Evolutionary conservation across 2,329 filamentous ascomycete species (phyloP).

Genomic region (Emydomyces testavorans): DNA sequence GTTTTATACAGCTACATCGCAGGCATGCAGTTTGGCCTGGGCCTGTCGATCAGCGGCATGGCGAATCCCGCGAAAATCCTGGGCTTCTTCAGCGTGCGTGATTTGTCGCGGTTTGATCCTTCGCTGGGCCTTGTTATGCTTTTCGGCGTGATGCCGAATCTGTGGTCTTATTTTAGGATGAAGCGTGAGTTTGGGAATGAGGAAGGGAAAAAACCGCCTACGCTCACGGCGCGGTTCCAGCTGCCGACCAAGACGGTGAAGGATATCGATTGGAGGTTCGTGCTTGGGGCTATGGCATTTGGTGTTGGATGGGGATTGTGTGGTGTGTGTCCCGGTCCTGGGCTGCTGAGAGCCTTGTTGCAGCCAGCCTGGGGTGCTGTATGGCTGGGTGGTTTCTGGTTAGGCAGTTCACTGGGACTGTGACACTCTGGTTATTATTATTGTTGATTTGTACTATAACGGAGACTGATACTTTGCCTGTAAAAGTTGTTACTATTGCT

Average conservation of each 20-base stretch:
- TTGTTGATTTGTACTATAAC: too few relatives aligned
- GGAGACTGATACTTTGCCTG: too few relatives aligned
- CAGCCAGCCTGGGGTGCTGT: slow-evolving; percentile 40
- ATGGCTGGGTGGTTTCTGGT: slow-evolving; percentile 39
- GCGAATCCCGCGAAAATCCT: slow-evolving; percentile 40
- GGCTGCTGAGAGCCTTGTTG: slow-evolving; percentile 36
- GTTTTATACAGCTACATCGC: slow-evolving; percentile 35
- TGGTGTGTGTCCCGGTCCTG: slow-evolving; percentile 44
- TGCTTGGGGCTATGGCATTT: slow-evolving; percentile 39
- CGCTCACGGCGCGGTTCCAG: slow-evolving; percentile 33
- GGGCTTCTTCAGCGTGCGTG: slow-evolving; percentile 39
- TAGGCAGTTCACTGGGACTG: slow-evolving; percentile 29
- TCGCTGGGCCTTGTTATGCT: slow-evolving; percentile 40
- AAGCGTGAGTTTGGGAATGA: slow-evolving; percentile 22
- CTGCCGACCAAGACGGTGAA: slow-evolving; percentile 37
- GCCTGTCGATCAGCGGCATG: slow-evolving; percentile 43
- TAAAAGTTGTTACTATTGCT: too few relatives aligned
- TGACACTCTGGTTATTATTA: too few relatives aligned
- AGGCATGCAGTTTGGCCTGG: slow-evolving; percentile 42
- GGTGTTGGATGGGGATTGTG: slow-evolving; percentile 43
- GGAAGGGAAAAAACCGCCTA: slow-evolving; percentile 28
- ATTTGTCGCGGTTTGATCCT: slow-evolving; percentile 39
- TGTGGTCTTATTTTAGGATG: slow-evolving; percentile 27
- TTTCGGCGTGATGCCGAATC: slow-evolving; percentile 40
- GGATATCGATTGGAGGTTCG: slow-evolving; percentile 40